Conservation (phyloP, 1,139 yeast species). For the Wickerhamomyces sp. region DNA sequence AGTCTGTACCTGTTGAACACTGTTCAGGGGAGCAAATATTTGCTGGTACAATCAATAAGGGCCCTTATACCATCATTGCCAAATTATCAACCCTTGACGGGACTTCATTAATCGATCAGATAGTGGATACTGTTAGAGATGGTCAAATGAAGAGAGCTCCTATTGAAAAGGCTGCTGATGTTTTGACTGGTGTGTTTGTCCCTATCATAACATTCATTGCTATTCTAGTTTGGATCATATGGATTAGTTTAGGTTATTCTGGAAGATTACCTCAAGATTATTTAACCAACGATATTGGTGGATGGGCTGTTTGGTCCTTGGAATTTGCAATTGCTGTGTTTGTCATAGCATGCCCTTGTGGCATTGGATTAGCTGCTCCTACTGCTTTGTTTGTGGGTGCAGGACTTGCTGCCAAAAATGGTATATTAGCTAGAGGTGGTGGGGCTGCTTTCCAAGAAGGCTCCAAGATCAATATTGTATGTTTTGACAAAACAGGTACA, state of each 20-base stretch:
- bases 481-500: constrained; percentile 82
- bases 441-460: constrained; percentile 83
- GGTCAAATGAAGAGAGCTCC: constrained; percentile 76
- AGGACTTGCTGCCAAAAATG: constrained; percentile 76
- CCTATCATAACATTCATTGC: constrained; percentile 63
- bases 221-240: constrained; percentile 59
- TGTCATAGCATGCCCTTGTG: constrained; percentile 92
- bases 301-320: constrained; percentile 75
- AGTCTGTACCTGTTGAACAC: constrained; percentile 46
- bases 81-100: constrained; percentile 59
- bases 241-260: constrained; percentile 56
- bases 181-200: constrained; percentile 68
- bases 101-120: constrained; percentile 64
- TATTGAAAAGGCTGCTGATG: constrained; percentile 66
- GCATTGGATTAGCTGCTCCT: constrained; percentile 87
- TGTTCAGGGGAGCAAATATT: constrained; percentile 56
- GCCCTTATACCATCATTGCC: constrained; percentile 50
- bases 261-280: constrained; percentile 52
- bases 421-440: constrained; percentile 77
- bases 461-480: constrained; percentile 55
- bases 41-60: constrained; percentile 69
- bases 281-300: constrained; percentile 63
- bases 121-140: constrained; percentile 64
- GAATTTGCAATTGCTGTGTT: constrained; percentile 76
- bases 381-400: constrained; percentile 90